phyloP scores from a whole-genome alignment of 192 early-diverging fungal genomes.

The Phlyctochytrium arcticum region DNA sequence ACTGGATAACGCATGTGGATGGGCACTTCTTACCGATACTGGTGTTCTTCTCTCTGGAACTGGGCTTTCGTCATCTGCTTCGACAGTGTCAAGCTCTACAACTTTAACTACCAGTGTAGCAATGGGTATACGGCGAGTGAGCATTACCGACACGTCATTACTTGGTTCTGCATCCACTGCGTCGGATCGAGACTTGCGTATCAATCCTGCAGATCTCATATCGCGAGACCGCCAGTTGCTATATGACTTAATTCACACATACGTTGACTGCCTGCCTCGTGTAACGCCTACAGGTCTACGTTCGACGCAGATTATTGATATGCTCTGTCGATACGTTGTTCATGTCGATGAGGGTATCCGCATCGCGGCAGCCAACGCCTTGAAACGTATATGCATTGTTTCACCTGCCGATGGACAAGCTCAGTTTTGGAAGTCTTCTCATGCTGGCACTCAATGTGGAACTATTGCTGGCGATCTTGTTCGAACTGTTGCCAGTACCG shows the following conservation, averaged over 20 bases:
- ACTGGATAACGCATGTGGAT: slow-evolving; percentile 52
- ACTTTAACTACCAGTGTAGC: not conserved
- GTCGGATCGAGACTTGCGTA: not conserved
- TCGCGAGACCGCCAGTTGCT: slow-evolving; percentile 19
- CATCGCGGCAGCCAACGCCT: slow-evolving; percentile 55
- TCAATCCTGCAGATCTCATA: slow-evolving; percentile 1
- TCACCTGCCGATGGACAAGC: not conserved
- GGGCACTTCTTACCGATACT: slow-evolving; percentile 24
- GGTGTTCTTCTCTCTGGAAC: slow-evolving; percentile 5
- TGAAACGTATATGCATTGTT: slow-evolving; percentile 61
- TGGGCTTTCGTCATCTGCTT: too few species aligned
- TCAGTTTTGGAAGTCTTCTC: slow-evolving; percentile 8
- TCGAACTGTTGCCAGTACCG: slow-evolving; percentile 25
- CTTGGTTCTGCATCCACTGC: not conserved
- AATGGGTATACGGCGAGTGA: slow-evolving; percentile 8
- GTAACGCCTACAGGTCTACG: slow-evolving; percentile 61
- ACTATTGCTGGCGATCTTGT: slow-evolving; percentile 23
- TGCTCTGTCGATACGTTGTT: slow-evolving; percentile 72
- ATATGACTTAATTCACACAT: slow-evolving; percentile 58
- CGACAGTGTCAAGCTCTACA: not conserved
- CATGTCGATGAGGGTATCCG: slow-evolving; percentile 85
- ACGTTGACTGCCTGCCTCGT: slow-evolving; percentile 69
- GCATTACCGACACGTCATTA: slow-evolving; percentile 17
- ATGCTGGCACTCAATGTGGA: not conserved
- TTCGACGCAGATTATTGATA: slow-evolving; percentile 66